phyloP scores from a whole-genome alignment of 495 filamentous ascomycete genomes.

The Parathielavia appendiculata region DNA sequence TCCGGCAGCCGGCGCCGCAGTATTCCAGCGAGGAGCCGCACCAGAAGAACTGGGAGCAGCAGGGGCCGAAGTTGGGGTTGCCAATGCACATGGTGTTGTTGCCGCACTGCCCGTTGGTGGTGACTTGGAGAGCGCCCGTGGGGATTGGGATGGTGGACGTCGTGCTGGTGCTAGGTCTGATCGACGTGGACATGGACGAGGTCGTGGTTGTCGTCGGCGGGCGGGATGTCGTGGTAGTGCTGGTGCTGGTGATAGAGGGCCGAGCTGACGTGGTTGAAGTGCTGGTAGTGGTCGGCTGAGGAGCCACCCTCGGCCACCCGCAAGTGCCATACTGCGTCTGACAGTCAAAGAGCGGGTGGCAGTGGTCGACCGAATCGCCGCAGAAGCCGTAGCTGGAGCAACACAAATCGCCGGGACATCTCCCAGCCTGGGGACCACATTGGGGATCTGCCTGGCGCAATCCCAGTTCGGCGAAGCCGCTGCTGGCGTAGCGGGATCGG shows the following conservation, averaged over 20 bases:
- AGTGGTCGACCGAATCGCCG: slow-evolving; percentile 45
- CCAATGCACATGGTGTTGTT: slow-evolving; percentile 34
- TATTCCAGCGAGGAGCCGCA: slow-evolving; percentile 46
- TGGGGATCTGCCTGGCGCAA: slow-evolving; percentile 20
- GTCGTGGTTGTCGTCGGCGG: neutral
- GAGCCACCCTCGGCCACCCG: slow-evolving; percentile 24
- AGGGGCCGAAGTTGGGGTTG: slow-evolving; percentile 28
- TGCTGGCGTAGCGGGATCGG: slow-evolving; percentile 5
- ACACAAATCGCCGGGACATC: slow-evolving; percentile 30
- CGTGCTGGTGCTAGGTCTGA: slow-evolving; percentile 6
- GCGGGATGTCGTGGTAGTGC: neutral
- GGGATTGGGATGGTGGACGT: slow-evolving; percentile 13
- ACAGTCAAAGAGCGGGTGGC: slow-evolving; percentile 44
- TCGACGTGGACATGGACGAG: slow-evolving; percentile 5
- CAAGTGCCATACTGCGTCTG: slow-evolving; percentile 43
- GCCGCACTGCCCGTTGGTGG: slow-evolving; percentile 34
- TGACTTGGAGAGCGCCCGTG: slow-evolving; percentile 19
- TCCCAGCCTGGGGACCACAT: slow-evolving; percentile 23
- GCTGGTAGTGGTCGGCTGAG: slow-evolving; percentile 14
- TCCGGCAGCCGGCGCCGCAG: slow-evolving; percentile 50
- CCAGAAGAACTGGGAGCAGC: slow-evolving; percentile 46
- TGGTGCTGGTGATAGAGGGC: slow-evolving; percentile 3
- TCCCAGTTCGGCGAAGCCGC: slow-evolving; percentile 16
- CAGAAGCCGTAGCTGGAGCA: slow-evolving; percentile 48
- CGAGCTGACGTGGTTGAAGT: slow-evolving; percentile 12